Base-by-base conservation (phyloP, 1,139 yeast genomes). In the Taphrina communis region DNA sequence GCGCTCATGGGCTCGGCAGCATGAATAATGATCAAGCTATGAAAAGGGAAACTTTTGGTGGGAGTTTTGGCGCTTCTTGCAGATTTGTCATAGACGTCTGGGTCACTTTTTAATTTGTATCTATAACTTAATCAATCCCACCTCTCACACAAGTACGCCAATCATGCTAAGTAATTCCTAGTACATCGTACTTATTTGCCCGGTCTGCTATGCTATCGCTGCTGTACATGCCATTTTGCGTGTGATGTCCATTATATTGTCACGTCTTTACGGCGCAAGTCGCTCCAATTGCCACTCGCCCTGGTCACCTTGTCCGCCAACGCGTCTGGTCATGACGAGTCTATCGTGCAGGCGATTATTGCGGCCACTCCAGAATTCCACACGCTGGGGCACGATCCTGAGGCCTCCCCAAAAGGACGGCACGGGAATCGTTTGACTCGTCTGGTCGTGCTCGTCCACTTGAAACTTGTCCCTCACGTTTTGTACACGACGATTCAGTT, bases 351-450 rank as follows among this genome's bases (percentile, higher is more conserved):
- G 82, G 77, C 99, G 85, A 75, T 90, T 89, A 71, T 85, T 83
- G 72, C 99, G 86, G 19, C 99, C 99, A 80, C 94, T 98, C 97
- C 98, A 94, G 76, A 94, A 94, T 79, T 94, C 99, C 74, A 94
- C 85, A 76, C 91, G 97, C 68, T 90, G 80, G 1, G 99, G 99
- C 58, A 88, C 86, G 41, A 94, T 83, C 75, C 97, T 83, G 68
- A 94, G 78, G 1, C 99, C 99, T 65, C 99, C 99, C 99, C 99
- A 94, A 77, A 82, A 87, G 42, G 90, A 92, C 21, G 99, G 99
- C 74, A 97, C 89, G 39, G 96, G 95, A 67, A 94, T 86, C 9
- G 44, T 36, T 65, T 72, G 85, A 17, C 86, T 87, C 51, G 80
- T 79, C 62, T 83, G 87, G 14, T 63, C 61, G 11, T 44, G 31